Conservation (phyloP, 2,329 filamentous ascomycete genomes). For the Monilinia fructicola region DNA sequence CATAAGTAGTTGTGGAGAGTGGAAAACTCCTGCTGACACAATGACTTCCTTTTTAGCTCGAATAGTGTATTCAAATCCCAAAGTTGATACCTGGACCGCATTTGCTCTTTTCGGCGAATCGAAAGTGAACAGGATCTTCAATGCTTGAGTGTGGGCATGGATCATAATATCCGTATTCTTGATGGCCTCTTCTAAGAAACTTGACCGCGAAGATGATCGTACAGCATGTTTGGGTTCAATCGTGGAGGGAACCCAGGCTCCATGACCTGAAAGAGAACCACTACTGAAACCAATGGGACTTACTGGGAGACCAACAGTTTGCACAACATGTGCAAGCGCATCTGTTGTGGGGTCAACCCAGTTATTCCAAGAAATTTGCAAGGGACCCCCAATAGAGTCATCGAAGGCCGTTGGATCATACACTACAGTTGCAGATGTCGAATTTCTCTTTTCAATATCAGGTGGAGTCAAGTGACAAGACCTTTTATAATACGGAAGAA, state of each 20-base stretch:
- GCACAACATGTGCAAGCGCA: conserved; percentile 25
- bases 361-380: conserved; percentile 47
- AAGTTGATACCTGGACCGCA: conserved; percentile 12
- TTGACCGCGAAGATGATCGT: conserved; percentile 26
- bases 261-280: conserved; percentile 26
- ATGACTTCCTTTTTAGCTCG: conserved; percentile 30
- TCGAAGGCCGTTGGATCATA: conserved; percentile 39
- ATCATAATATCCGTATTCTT: conserved; percentile 12
- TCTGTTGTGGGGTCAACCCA: conserved; percentile 31
- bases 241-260: conserved; percentile 24
- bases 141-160: conserved; percentile 6
- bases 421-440: not conserved
- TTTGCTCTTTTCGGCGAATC: conserved; percentile 3
- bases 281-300: conserved; percentile 29
- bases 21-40: conserved; percentile 10
- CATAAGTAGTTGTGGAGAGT: conserved; percentile 11
- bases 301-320: conserved; percentile 27
- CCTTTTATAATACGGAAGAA: conserved; percentile 49
- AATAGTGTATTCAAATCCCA: conserved; percentile 24
- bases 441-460: conserved; percentile 28
- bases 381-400: conserved; percentile 38
- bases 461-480: conserved; percentile 33
- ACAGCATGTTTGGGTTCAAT: conserved; percentile 26
- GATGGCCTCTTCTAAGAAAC: conserved; percentile 17
- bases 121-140: conserved; percentile 20